These are phyloP conservation scores for Colletotrichum ledebouriae DNA, from an alignment of 2,329 filamentous ascomycete genomes.

Conservation along the genomic window DNA sequence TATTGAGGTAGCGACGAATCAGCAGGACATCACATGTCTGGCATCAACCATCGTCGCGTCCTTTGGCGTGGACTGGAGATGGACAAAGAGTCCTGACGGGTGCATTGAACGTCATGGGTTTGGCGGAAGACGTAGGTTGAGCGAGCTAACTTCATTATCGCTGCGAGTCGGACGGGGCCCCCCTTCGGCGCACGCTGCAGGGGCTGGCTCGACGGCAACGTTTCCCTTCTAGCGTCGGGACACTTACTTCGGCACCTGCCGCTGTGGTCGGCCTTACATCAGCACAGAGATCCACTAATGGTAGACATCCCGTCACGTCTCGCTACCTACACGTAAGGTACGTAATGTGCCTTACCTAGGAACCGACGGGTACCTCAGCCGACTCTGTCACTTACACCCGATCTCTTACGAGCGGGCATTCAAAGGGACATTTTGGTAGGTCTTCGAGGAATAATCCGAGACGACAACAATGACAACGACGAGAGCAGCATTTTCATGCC, in stretches of 20 bases:
- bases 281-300: slow-evolving; percentile 27
- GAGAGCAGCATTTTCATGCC: too few species aligned
- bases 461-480: too few species aligned
- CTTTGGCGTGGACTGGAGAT: slow-evolving; percentile 22
- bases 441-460: too few species aligned
- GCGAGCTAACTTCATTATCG: slow-evolving; percentile 39
- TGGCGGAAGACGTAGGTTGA: slow-evolving; percentile 40
- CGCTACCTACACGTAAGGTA: background rate
- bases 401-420: too few species aligned
- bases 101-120: slow-evolving; percentile 42
- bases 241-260: slow-evolving; percentile 5
- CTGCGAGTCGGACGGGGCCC: slow-evolving; percentile 38
- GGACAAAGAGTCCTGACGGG: slow-evolving; percentile 39
- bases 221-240: slow-evolving; percentile 36
- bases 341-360: background rate
- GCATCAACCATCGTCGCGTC: slow-evolving; percentile 40
- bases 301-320: too few species aligned
- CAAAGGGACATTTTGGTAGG: too few species aligned
- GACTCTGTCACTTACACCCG: slow-evolving; percentile 10
- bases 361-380: background rate
- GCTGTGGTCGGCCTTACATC: slow-evolving; percentile 34
- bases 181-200: slow-evolving; percentile 37
- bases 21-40: slow-evolving; percentile 38
- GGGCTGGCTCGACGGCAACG: slow-evolving; percentile 37
- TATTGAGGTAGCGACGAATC: slow-evolving; percentile 28